Conservation (phyloP, 352 stramenopile genomes). For the Phytopythium montanum region DNA sequence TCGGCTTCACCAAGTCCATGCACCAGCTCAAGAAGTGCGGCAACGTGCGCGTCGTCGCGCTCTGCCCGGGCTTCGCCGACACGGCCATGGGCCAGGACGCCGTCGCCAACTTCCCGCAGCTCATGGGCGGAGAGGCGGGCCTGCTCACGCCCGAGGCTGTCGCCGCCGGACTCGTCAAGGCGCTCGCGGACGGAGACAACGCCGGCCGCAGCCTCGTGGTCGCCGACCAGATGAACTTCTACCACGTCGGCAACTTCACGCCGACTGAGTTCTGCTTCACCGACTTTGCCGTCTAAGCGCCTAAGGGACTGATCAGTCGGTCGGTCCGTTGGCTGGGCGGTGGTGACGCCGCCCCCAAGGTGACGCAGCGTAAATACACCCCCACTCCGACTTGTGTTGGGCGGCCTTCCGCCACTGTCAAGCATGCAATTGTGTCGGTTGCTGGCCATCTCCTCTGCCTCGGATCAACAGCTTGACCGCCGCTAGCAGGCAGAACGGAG, state of each 20-base stretch:
- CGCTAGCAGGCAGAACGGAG: no score
- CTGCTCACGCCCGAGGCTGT: conserved; percentile 25
- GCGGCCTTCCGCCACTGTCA: not conserved
- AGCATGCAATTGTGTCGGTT: no score
- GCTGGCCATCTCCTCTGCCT: no score
- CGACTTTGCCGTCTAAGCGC: conserved; percentile 4
- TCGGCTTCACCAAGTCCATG: conserved; percentile 49
- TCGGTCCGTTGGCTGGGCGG: no score
- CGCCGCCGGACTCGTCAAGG: conserved; percentile 30
- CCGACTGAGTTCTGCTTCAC: conserved; percentile 8
- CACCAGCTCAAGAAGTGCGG: conserved; percentile 31
- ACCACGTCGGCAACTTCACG: conserved; percentile 13
- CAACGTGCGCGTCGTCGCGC: conserved; percentile 44
- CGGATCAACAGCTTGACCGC: no score
- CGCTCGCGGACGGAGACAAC: conserved; percentile 30
- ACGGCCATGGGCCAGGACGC: conserved; percentile 42
- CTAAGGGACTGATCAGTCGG: not conserved
- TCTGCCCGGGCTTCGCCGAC: conserved; percentile 43
- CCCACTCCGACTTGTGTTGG: not conserved
- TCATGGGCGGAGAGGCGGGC: conserved; percentile 24
- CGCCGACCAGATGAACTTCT: conserved; percentile 12
- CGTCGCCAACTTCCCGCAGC: conserved; percentile 16
- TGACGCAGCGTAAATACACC: not conserved
- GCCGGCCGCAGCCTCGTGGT: conserved; percentile 18
- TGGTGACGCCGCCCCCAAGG: not conserved